Conservation (phyloP, 208 protist species). For the Leptomonas seymouri region DNA sequence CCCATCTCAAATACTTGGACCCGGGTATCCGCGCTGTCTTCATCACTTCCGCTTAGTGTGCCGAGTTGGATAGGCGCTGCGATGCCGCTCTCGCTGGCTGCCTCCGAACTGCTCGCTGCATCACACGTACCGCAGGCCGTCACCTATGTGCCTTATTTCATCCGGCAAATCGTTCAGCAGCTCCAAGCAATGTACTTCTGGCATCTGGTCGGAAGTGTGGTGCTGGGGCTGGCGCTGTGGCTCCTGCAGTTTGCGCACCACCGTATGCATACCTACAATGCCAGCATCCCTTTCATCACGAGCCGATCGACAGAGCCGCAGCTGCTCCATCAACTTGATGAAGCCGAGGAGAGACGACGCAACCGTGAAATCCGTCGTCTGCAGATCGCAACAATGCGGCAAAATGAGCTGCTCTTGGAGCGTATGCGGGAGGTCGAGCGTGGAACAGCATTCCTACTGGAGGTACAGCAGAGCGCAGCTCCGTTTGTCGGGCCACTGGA, state of each 20-base stretch:
- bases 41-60: background rate
- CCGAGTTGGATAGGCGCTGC: background rate
- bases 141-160: background rate
- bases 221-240: constrained; percentile 30
- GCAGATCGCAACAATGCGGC: background rate
- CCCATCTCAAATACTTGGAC: constrained; percentile 4
- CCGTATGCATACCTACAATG: constrained; percentile 19
- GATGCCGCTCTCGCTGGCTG: background rate
- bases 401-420: background rate
- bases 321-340: constrained; percentile 9
- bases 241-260: constrained; percentile 17
- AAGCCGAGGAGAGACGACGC: background rate
- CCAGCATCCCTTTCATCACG: constrained; percentile 10
- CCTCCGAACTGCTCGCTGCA: background rate
- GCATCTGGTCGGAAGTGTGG: constrained; percentile 10
- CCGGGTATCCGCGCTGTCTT: background rate
- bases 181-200: constrained; percentile 29
- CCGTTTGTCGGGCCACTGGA: no score
- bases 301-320: constrained; percentile 9
- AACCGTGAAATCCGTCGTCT: background rate
- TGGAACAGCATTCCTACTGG: background rate
- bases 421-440: background rate
- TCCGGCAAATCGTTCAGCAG: constrained; percentile 12
- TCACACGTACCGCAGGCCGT: background rate
- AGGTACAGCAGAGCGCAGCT: background rate